Percentiles rank a stretch among this genome's conserved stretches.
These are phyloP conservation scores for Starmerella geochares DNA, from an alignment of 805 yeast species.

Conservation along the genomic window DNA sequence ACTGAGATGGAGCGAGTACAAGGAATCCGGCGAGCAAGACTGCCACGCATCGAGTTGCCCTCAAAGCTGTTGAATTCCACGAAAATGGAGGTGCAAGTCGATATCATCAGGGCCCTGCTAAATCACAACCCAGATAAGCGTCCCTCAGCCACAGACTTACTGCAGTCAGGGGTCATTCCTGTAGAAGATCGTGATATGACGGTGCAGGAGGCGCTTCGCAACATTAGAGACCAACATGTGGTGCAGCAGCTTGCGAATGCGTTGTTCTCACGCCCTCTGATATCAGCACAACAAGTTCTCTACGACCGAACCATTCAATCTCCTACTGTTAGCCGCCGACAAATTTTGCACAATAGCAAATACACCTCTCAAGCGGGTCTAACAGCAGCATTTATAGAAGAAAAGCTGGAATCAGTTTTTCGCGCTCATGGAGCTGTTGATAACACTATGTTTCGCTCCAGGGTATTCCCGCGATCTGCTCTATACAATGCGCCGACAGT, in stretches of 20 bases:
- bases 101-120: constrained; percentile 54
- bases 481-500: constrained; percentile 55
- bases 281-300: constrained; percentile 71
- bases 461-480: constrained; percentile 73
- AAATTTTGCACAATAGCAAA: constrained; percentile 11
- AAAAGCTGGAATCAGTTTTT: constrained; percentile 54
- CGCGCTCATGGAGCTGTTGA: constrained; percentile 80
- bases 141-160: constrained; percentile 66
- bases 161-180: constrained; percentile 76
- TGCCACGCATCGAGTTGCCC: constrained; percentile 57
- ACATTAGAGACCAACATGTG: constrained; percentile 84
- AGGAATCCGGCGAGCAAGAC: constrained; percentile 56
- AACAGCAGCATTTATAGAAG: constrained; percentile 49
- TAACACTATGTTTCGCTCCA: constrained; percentile 46
- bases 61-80: constrained; percentile 46
- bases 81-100: constrained; percentile 45
- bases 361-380: constrained; percentile 18
- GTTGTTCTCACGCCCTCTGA: constrained; percentile 73
- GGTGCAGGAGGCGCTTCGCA: constrained; percentile 75
- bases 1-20: constrained; percentile 91
- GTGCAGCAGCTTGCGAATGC: constrained; percentile 84
- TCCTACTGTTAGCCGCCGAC: constrained; percentile 12
- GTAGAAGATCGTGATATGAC: constrained; percentile 83
- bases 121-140: constrained; percentile 70
- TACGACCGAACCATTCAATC: constrained; percentile 42